Conservation (phyloP, 2,329 filamentous ascomycete genomes). For the Colletotrichum tabaci region DNA sequence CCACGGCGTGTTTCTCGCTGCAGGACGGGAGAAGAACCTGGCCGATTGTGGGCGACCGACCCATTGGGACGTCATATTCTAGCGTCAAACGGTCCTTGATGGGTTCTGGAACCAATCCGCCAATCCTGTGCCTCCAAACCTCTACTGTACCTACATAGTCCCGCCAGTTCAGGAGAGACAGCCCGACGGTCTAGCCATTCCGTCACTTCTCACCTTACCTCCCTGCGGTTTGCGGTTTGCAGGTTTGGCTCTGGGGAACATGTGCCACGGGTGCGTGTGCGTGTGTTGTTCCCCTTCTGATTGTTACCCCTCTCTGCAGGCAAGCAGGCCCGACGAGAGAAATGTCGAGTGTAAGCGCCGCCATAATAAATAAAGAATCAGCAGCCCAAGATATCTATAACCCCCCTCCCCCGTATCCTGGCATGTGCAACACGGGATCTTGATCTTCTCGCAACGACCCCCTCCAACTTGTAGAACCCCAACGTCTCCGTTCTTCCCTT, state of each 20-base stretch:
- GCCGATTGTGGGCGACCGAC: background rate
- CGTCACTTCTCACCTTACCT: slow-evolving; percentile 36
- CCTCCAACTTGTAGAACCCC: slow-evolving; percentile 19
- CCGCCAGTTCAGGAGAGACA: slow-evolving; percentile 4
- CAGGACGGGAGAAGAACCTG: background rate
- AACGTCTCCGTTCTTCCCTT: background rate
- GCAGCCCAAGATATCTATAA: slow-evolving; percentile 1
- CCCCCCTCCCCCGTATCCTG: background rate
- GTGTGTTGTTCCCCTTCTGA: slow-evolving; percentile 7
- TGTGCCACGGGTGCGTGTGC: slow-evolving; percentile 17
- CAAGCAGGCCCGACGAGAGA: background rate
- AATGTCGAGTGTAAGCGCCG: background rate
- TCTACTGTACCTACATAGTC: background rate
- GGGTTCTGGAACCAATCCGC: slow-evolving; percentile 33
- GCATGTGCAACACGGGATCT: slow-evolving; percentile 29
- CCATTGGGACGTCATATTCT: slow-evolving; percentile 38
- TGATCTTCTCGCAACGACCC: slow-evolving; percentile 20
- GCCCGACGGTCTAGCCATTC: slow-evolving; percentile 25
- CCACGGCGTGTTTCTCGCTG: slow-evolving; percentile 24
- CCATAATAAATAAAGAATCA: slow-evolving; percentile 14
- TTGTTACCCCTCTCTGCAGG: slow-evolving; percentile 5
- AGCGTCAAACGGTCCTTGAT: slow-evolving; percentile 35
- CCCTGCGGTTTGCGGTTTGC: slow-evolving; percentile 22
- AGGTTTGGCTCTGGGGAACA: slow-evolving; percentile 2
- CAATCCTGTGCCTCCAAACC: slow-evolving; percentile 29